These are phyloP conservation scores for Vitis riparia DNA, from an alignment of 164 flowering plant genomes.

Conservation along the genomic window DNA sequence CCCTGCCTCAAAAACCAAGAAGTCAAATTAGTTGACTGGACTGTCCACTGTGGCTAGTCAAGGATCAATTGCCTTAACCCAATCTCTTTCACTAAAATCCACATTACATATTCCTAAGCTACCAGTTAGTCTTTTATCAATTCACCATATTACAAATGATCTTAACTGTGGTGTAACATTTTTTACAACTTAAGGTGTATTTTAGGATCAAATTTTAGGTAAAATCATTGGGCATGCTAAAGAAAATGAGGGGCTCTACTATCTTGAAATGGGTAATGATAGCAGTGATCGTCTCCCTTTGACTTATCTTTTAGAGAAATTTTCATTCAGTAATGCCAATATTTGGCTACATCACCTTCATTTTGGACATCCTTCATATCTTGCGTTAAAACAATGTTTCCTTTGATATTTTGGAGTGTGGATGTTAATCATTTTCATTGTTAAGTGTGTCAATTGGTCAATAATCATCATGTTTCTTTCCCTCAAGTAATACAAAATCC, in stretches of 20 bases:
- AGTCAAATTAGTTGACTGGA: too few relatives aligned
- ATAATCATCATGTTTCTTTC: background rate
- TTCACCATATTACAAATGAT: too few relatives aligned
- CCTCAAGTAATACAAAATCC: background rate
- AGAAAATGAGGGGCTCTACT: background rate
- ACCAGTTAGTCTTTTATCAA: too few relatives aligned
- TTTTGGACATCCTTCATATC: constrained; percentile 2
- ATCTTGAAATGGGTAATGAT: background rate
- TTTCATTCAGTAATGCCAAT: background rate
- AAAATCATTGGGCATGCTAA: too few relatives aligned
- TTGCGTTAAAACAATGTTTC: background rate
- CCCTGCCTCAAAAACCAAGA: too few relatives aligned
- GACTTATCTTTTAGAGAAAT: background rate
- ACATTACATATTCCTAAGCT: too few relatives aligned
- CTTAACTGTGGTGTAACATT: too few relatives aligned
- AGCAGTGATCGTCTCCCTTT: background rate
- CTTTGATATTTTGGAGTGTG: background rate
- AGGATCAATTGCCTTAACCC: too few relatives aligned
- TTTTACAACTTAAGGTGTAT: too few relatives aligned
- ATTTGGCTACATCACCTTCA: background rate
- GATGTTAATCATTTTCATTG: constrained; percentile 3
- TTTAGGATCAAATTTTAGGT: too few relatives aligned
- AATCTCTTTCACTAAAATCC: too few relatives aligned
- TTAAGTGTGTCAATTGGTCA: constrained; percentile 5
- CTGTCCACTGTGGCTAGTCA: too few relatives aligned